Percentiles rank a stretch among this genome's conserved stretches.
Conservation (phyloP, 495 filamentous ascomycete genomes). For the Aspergillus saccharolyticus region DNA sequence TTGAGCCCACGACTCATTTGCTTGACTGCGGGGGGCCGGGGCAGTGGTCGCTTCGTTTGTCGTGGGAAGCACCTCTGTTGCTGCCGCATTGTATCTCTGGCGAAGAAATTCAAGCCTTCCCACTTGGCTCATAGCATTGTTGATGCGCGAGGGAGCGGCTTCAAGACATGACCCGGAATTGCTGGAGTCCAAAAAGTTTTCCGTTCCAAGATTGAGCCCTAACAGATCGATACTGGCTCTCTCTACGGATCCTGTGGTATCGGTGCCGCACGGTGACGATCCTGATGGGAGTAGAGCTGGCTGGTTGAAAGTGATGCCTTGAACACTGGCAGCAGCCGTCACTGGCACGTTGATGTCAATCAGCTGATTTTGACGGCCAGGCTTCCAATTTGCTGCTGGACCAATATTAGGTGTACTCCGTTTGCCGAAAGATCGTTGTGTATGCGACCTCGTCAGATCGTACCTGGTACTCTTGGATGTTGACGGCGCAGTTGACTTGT, state of each 20-base stretch:
- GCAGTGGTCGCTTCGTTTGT: not conserved
- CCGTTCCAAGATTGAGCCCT: slow-evolving; percentile 1
- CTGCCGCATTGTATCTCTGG: not conserved
- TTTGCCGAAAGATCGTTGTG: not conserved
- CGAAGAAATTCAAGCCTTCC: not conserved
- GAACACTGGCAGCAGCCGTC: not conserved
- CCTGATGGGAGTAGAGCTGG: slow-evolving; percentile 16
- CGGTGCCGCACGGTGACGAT: not conserved
- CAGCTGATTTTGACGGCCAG: slow-evolving; percentile 5
- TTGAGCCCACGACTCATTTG: not conserved
- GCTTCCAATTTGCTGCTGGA: not conserved
- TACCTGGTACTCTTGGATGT: slow-evolving; percentile 18
- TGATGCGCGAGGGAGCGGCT: not conserved
- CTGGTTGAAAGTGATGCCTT: slow-evolving; percentile 9
- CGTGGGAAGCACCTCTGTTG: not conserved
- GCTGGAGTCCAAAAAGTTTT: not conserved
- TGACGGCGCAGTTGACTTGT: not conserved
- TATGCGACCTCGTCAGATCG: slow-evolving; percentile 4
- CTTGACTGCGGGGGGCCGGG: not conserved
- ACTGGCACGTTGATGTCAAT: slow-evolving; percentile 13
- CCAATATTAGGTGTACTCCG: not conserved
- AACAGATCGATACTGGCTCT: not conserved
- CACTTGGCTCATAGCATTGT: not conserved
- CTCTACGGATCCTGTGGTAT: not conserved
- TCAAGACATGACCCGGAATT: not conserved